phyloP scores from a whole-genome alignment of 1,139 yeast species.

The Casaregolazyma suthepensis region DNA sequence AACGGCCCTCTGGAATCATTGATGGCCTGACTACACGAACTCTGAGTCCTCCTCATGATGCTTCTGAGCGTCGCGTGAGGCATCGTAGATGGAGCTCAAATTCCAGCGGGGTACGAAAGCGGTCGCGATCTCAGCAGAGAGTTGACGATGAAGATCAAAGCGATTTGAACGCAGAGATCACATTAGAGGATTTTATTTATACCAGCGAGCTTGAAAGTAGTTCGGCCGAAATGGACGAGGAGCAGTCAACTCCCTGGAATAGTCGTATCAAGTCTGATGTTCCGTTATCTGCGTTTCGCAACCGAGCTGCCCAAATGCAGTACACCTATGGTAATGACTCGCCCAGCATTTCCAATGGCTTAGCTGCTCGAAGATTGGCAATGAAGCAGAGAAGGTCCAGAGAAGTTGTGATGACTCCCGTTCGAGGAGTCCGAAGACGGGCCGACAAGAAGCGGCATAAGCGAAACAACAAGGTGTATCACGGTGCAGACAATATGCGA shows the following conservation, averaged over 20 bases:
- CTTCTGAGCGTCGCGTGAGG: conserved; percentile 5
- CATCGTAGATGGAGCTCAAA: conserved; percentile 16
- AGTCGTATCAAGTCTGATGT: conserved; percentile 46
- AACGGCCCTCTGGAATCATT: conserved; percentile 83
- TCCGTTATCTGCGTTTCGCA: conserved; percentile 85
- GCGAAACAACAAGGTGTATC: conserved; percentile 15
- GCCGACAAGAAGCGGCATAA: conserved; percentile 18
- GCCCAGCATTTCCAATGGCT: neutral
- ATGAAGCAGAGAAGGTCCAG: conserved; percentile 18
- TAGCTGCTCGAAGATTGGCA: conserved; percentile 5
- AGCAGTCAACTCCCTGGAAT: conserved; percentile 12
- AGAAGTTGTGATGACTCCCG: conserved; percentile 34
- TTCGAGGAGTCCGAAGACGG: conserved; percentile 19
- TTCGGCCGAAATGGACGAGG: conserved; percentile 38
- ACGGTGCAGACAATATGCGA: conserved; percentile 13
- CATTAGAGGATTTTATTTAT: conserved; percentile 78
- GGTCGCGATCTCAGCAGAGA: conserved; percentile 12
- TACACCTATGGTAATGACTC: conserved; percentile 3
- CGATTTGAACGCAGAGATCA: conserved; percentile 54
- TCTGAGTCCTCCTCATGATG: conserved; percentile 38
- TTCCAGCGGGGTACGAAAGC: conserved; percentile 17
- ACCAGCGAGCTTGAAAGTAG: conserved; percentile 84
- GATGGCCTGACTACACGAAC: conserved; percentile 90
- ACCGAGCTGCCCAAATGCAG: conserved; percentile 47
- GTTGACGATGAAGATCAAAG: conserved; percentile 29